Evolutionary conservation across 192 early-diverging fungal species (phyloP), one percentile per base, ranked within the genome.

Genomic region (Linnemannia exigua): DNA sequence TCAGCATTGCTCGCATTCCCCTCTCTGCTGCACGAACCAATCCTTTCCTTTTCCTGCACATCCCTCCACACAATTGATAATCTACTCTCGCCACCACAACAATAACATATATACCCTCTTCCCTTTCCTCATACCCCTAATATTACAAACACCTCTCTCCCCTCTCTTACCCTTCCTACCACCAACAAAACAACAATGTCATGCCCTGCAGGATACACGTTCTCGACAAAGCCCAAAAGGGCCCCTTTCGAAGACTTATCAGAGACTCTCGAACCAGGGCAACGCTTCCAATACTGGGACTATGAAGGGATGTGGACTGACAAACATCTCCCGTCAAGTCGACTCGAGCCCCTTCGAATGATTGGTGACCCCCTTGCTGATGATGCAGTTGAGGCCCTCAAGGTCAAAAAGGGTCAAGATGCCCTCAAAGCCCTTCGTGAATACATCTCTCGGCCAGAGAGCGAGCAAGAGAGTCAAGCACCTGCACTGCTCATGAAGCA

Each of bases 291-390:
- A 1, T 67, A 20, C n/a, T 63, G 51, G 52, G 79, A 47, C 61
- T 66, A 47, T 36, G 44, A 75, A 9, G 41, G 77, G 25, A n/a
- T 48, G n/a, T 81, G 79, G 79, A 68, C 61, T 11, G 63, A 73
- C 14, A 54, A 81, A 0, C 74, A 75, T 47, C 20, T 74, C 35
- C 71, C 41, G 12, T 74, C 72, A 16, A 58, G 72, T 35, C 22
- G 25, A 9, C 79, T 81, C 38, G 79, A 77, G 28, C 74, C 71
- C 8, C 47, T 81, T 4, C 52, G 79, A 4, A 41, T 76, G n/a
- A 17, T 35, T 12, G 74, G 79, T 9, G 79, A 81, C n/a, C 22
- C 14, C 11, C 44, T 81, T 25, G 79, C 79, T 1, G 79, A 81
- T 19, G n/a, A 67, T 17, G 75, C 73, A 2, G 17, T 81, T 8